phyloP scores from a whole-genome alignment of 2,329 filamentous ascomycete genomes.

The Sclerotiophoma versabilis region DNA sequence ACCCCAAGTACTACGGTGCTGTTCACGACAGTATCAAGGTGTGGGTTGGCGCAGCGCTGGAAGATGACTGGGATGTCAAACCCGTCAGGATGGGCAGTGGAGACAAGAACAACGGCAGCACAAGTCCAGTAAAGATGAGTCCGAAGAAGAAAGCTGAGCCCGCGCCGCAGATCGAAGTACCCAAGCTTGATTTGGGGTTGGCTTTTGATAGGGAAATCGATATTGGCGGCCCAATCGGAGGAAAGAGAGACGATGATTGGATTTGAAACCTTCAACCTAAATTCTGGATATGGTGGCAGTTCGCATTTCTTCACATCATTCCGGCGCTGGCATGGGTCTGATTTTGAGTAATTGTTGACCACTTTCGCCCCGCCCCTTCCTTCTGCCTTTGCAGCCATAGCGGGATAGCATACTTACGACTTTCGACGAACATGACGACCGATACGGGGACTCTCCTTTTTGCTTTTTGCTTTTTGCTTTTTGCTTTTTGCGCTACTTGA shows the following conservation, averaged over 20 bases:
- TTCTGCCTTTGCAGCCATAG: background rate
- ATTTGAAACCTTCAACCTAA: constrained; percentile 26
- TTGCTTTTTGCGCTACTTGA: too few relatives aligned
- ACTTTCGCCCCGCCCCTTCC: background rate
- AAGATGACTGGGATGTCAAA: constrained; percentile 86
- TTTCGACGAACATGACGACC: constrained; percentile 18
- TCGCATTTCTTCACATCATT: background rate
- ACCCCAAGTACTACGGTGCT: constrained; percentile 95
- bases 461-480: too few relatives aligned
- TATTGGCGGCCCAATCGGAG: constrained; percentile 19
- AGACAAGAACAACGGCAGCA: constrained; percentile 45
- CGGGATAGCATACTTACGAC: constrained; percentile 7
- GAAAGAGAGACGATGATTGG: constrained; percentile 43
- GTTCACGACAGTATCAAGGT: constrained; percentile 88
- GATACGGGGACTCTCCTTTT: constrained; percentile 14
- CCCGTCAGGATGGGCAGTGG: constrained; percentile 76
- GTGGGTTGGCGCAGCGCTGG: constrained; percentile 86
- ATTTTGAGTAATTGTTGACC: background rate
- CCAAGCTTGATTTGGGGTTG: constrained; percentile 47
- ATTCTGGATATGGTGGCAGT: background rate
- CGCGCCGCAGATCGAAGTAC: constrained; percentile 48
- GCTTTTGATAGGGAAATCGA: constrained; percentile 42
- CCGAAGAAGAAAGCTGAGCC: constrained; percentile 51
- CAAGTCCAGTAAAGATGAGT: constrained; percentile 48
- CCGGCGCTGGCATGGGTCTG: background rate